These are phyloP conservation scores for Diaporthe vexans DNA, from an alignment of 2,329 filamentous ascomycete species.

Conservation along the genomic window DNA sequence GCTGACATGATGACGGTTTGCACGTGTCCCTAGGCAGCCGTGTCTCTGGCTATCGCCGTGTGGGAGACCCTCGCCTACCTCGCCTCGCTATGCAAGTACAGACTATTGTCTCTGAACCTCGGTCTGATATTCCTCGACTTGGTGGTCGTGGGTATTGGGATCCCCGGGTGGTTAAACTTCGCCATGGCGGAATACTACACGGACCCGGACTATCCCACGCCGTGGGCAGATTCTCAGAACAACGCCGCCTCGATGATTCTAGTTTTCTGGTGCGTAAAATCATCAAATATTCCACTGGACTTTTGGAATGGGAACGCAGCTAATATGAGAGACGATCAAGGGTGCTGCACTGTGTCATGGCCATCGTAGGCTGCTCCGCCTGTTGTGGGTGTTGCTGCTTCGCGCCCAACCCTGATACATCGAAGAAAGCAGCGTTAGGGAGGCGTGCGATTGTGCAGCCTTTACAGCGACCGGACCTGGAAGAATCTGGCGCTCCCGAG, in stretches of 20 bases:
- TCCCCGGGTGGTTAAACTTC: slow-evolving; percentile 1
- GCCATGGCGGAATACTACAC: neutral
- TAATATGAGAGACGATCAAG: neutral
- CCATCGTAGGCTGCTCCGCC: slow-evolving; percentile 1
- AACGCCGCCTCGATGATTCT: neutral
- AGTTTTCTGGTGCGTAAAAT: neutral
- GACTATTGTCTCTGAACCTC: neutral
- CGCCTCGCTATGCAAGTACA: neutral
- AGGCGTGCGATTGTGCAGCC: neutral
- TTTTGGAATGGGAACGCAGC: neutral
- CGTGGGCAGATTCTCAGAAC: neutral
- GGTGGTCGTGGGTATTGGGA: neutral
- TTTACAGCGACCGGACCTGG: neutral
- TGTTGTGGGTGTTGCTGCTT: neutral
- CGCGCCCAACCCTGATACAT: neutral
- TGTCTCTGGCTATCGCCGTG: slow-evolving; percentile 4
- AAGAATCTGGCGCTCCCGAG: neutral
- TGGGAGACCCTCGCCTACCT: neutral
- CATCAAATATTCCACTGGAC: no score
- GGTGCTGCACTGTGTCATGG: neutral
- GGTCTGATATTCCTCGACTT: neutral
- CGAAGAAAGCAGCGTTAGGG: neutral
- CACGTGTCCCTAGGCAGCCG: neutral
- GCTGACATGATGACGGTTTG: neutral
- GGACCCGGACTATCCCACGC: neutral